These are phyloP conservation scores for Lotmaria passim DNA, from an alignment of 208 protist species.

Conservation along the genomic window DNA sequence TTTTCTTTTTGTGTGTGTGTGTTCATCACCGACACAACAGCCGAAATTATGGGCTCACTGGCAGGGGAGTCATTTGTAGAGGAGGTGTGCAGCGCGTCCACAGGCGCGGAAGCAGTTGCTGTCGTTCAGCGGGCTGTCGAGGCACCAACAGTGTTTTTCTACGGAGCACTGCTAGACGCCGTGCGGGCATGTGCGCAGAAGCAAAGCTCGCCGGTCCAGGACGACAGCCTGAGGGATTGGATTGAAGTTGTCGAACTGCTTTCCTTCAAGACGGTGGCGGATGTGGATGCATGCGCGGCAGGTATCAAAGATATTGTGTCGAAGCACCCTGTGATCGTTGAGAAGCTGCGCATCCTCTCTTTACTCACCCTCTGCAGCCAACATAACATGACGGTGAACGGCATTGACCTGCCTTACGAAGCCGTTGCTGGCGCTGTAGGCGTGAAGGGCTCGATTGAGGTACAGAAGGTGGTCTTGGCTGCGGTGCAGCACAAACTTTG, in stretches of 20 bases:
- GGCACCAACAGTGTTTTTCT: slow-evolving; percentile 55
- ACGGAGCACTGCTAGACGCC: slow-evolving; percentile 38
- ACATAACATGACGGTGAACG: slow-evolving; percentile 8
- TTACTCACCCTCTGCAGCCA: slow-evolving; percentile 44
- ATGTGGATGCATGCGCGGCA: slow-evolving; percentile 9
- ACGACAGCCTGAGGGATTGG: slow-evolving; percentile 2
- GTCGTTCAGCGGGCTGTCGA: slow-evolving; percentile 33
- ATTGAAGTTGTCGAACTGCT: slow-evolving; percentile 32
- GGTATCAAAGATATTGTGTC: slow-evolving; percentile 28
- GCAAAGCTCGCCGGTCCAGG: neutral
- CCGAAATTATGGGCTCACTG: neutral
- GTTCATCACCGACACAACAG: neutral
- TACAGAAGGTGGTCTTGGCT: slow-evolving; percentile 53
- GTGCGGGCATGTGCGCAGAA: slow-evolving; percentile 8
- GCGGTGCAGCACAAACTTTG: slow-evolving; percentile 52
- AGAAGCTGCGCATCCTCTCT: slow-evolving; percentile 50
- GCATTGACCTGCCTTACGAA: slow-evolving; percentile 34
- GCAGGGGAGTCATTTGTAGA: slow-evolving; percentile 9
- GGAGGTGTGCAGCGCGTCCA: slow-evolving; percentile 15
- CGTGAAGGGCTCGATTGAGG: slow-evolving; percentile 16
- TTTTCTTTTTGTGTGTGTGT: neutral
- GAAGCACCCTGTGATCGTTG: slow-evolving; percentile 16
- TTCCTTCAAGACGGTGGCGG: slow-evolving; percentile 3
- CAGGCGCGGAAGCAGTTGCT: slow-evolving; percentile 7
- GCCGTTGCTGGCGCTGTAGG: slow-evolving; percentile 33